Evolutionary conservation across 805 yeast genomes (phyloP), one percentile per base, ranked within the genome.

Genomic region (Wickerhamomyces tratensis): DNA sequence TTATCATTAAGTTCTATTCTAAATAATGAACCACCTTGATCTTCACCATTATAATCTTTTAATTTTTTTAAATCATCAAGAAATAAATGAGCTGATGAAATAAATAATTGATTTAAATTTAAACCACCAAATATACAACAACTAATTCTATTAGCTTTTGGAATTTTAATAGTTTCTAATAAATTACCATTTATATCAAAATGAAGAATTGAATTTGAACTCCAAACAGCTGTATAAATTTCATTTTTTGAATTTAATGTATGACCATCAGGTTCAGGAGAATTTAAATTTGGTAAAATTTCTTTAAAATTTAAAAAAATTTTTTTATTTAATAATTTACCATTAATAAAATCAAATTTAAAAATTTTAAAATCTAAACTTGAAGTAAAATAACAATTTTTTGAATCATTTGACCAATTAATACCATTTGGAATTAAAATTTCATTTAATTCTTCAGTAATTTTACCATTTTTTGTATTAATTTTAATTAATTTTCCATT

Each of bases 241-340:
- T 61, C 49, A 8, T 77, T 83, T 25, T 58, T 57, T 5, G 52
- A 61, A 36, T 83, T 76, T 48, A 83, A 62, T 26, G 79, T 67
- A 49, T 83, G 69, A 20, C 97, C 97, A 59, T 88, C 97, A 0
- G 96, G 96, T 50, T 79, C 93, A 8, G 80, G 75, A 6, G 62
- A 55, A 15, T 53, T 59, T 41, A 50, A 49, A 0, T 50, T 53
- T 7, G 56, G 53, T 33, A 44, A 52, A 14, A 33, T 31, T 38
- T 62, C 44, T 53, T 39, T 59, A 27, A 69, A 51, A 13, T 67
- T 61, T 40, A 77, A 62, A 47, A 68, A 68, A 25, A 57, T 56
- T n/a, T 52, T 45, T 43, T 63, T 63, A 41, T 72, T 69, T 27
- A 63, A 48, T 34, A 64, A 37, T 39, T 55, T 59, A n/a, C 68